A percentile compares a stretch with the other conserved stretches of the same genome.
These are phyloP conservation scores for Tribonema minus DNA, from an alignment of 108 stramenopile species.

Conservation along the genomic window DNA sequence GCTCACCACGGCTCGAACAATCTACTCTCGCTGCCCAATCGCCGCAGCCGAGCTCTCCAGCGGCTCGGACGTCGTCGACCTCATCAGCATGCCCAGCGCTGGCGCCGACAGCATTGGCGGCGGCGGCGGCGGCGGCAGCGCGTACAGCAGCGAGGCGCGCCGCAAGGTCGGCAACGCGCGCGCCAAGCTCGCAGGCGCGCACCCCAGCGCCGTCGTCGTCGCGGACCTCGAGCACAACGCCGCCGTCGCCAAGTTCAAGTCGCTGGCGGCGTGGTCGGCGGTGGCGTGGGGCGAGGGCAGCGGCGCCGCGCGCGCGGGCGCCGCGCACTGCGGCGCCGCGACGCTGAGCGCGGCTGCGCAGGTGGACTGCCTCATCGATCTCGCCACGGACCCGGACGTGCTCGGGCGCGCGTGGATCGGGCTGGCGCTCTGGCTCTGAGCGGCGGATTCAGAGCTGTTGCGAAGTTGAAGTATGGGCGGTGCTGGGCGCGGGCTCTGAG, in stretches of 20 bases:
- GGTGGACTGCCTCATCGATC: slow-evolving; percentile 50
- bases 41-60: too few relatives aligned
- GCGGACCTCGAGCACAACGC: slow-evolving; percentile 35
- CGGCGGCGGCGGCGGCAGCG: background rate
- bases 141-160: too few relatives aligned
- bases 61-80: too few relatives aligned
- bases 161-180: slow-evolving; percentile 33
- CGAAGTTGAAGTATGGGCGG: too few relatives aligned
- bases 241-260: too few relatives aligned
- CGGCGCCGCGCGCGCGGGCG: background rate
- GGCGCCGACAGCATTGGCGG: too few relatives aligned
- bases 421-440: slow-evolving; percentile 45
- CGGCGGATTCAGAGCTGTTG: too few relatives aligned
- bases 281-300: background rate
- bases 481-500: too few relatives aligned
- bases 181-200: slow-evolving; percentile 47
- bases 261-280: too few relatives aligned
- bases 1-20: too few relatives aligned
- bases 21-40: too few relatives aligned
- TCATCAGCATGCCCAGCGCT: background rate
- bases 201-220: slow-evolving; percentile 32
- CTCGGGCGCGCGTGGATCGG: slow-evolving; percentile 53
- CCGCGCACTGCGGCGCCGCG: too few relatives aligned
- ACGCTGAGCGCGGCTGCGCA: slow-evolving; percentile 11
- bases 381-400: slow-evolving; percentile 57